Evolutionary conservation across 768 basidiomycete species (phyloP).

Genomic region (Trichaptum fuscoviolaceum): DNA sequence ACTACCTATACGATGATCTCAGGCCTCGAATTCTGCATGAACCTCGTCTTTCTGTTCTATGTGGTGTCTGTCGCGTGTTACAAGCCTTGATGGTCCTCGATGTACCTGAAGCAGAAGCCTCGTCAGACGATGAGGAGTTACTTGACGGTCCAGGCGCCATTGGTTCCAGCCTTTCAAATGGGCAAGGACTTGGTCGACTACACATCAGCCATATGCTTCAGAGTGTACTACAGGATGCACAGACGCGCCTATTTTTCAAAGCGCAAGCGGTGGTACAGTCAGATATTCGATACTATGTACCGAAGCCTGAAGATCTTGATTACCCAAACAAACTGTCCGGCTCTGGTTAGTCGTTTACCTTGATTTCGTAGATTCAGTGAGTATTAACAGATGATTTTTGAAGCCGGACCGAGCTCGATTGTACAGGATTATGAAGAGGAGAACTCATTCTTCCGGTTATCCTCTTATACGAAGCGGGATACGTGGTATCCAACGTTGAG

Average conservation of each 20-base stretch:
- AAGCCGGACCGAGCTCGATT: constrained; percentile 34
- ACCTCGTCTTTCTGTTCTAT: constrained; percentile 77
- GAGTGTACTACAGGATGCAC: constrained; percentile 93
- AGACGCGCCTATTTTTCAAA: constrained; percentile 93
- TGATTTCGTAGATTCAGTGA: constrained; percentile 8
- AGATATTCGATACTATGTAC: constrained; percentile 80
- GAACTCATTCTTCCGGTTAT: constrained; percentile 63
- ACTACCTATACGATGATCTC: constrained; percentile 92
- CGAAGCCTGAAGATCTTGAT: constrained; percentile 72
- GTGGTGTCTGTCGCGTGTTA: constrained; percentile 93
- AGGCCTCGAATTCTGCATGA: constrained; percentile 95
- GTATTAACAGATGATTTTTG: constrained; percentile 29
- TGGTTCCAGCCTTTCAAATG: constrained; percentile 28
- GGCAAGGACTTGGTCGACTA: constrained; percentile 48
- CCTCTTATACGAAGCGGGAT: constrained; percentile 67
- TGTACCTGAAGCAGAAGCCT: constrained; percentile 34
- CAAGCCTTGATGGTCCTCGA: constrained; percentile 96
- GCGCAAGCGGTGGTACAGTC: constrained; percentile 88
- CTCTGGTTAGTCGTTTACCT: constrained; percentile 28
- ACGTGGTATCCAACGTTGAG: constrained; percentile 91
- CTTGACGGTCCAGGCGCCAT: constrained; percentile 32
- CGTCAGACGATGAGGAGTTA: constrained; percentile 21
- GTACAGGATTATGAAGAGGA: constrained; percentile 66
- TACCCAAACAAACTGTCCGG: constrained; percentile 82
- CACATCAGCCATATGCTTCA: constrained; percentile 79